Evolutionary conservation across 257 asterid genomes (phyloP).

Genomic region (Ehretia macrophylla): DNA sequence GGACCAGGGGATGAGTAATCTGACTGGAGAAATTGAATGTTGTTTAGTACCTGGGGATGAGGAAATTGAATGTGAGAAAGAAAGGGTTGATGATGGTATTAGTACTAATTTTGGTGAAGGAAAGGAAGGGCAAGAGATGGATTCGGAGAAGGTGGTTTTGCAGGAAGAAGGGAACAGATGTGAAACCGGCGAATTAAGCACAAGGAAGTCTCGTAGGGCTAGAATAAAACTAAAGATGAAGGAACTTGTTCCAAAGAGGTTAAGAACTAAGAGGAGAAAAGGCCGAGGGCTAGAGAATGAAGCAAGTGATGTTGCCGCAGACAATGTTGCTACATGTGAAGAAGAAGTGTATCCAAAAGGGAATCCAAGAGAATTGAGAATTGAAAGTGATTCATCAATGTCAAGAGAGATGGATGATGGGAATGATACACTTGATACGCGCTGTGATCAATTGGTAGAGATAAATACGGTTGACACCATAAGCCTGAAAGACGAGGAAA

Average conservation of each 20-base stretch:
- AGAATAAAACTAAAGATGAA: conserved; percentile 57
- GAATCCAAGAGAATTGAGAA: background rate
- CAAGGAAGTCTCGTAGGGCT: conserved; percentile 30
- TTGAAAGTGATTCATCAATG: background rate
- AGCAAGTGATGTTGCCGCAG: conserved; percentile 5
- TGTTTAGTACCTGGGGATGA: background rate
- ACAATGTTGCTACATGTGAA: background rate
- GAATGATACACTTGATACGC: conserved; percentile 1
- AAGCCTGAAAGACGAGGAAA: conserved; percentile 9
- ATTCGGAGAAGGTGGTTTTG: conserved; percentile 11
- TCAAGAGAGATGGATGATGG: background rate
- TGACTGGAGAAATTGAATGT: conserved; percentile 20
- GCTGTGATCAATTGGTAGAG: conserved; percentile 8
- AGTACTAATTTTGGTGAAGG: conserved; percentile 1
- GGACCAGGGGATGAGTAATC: background rate
- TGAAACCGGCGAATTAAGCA: conserved; percentile 25
- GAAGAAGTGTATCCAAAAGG: background rate
- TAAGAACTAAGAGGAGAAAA: conserved; percentile 25
- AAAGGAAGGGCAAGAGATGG: conserved; percentile 16
- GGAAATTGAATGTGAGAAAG: conserved; percentile 30
- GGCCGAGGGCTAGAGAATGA: conserved; percentile 5
- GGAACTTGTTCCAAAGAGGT: conserved; percentile 43
- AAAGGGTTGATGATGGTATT: conserved; percentile 2
- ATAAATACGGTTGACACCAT: conserved; percentile 10
- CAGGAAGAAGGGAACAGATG: conserved; percentile 18